These are phyloP conservation scores for Massarina eburnea DNA, from an alignment of 2,329 filamentous ascomycete genomes.

Conservation along the genomic window DNA sequence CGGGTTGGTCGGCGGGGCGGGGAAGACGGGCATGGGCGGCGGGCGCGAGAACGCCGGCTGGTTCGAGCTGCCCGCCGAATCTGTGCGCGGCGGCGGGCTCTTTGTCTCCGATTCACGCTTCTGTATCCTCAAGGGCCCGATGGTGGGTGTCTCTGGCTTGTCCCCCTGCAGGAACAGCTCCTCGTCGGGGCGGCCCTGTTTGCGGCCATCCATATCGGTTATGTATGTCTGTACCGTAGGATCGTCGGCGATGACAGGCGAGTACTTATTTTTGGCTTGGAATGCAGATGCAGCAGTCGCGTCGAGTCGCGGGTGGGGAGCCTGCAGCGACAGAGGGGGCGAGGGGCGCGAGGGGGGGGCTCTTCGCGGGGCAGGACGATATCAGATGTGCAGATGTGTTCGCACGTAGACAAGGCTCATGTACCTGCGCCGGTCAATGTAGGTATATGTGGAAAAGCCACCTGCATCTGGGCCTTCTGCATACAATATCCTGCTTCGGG, in stretches of 20 bases:
- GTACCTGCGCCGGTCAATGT: no score
- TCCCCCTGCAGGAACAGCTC: constrained; percentile 73
- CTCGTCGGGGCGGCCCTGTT: constrained; percentile 71
- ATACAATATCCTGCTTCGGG: no score
- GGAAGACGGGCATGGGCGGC: constrained; percentile 64
- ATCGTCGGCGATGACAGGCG: background rate
- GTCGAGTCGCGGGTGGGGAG: no score
- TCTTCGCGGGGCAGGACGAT: no score
- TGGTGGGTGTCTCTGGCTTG: constrained; percentile 69
- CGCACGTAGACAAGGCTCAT: no score
- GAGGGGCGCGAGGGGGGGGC: no score
- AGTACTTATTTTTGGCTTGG: background rate
- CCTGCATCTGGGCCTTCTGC: no score
- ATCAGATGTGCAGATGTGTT: no score
- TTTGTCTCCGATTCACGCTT: constrained; percentile 63
- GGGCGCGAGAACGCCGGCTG: constrained; percentile 41
- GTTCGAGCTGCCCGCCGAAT: constrained; percentile 67
- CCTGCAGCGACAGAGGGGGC: no score
- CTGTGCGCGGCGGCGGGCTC: constrained; percentile 54
- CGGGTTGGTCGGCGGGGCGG: constrained; percentile 54
- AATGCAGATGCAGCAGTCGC: background rate
- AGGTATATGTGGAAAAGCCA: no score
- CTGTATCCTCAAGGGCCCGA: constrained; percentile 82
- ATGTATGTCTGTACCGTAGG: background rate
- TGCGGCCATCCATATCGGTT: constrained; percentile 47